phyloP scores from a whole-genome alignment of 2,329 filamentous ascomycete genomes.

The Trichoderma koningii region DNA sequence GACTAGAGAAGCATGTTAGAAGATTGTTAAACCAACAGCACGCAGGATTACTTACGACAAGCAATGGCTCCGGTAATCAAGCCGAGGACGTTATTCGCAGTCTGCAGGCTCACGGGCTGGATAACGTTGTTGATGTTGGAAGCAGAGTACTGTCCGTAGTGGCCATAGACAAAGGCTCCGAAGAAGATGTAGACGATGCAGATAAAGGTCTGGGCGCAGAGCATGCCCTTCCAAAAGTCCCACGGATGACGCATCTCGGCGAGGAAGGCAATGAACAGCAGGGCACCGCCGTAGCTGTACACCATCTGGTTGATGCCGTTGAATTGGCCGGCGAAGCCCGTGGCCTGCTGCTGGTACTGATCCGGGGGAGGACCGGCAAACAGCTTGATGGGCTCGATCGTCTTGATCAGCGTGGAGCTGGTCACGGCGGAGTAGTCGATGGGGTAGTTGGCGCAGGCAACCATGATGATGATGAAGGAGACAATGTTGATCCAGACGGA shows the following conservation, averaged over 20 bases:
- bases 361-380: conserved; percentile 17
- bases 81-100: conserved; percentile 16
- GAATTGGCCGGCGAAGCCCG: conserved; percentile 21
- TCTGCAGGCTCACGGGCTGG: conserved; percentile 12
- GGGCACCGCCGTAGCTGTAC: conserved; percentile 21
- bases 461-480: conserved; percentile 24
- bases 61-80: conserved; percentile 20
- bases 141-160: conserved; percentile 24
- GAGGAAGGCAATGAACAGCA: conserved; percentile 21
- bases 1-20: neutral
- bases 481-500: conserved; percentile 20
- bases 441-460: conserved; percentile 22
- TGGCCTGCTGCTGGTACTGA: conserved; percentile 22
- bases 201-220: conserved; percentile 23
- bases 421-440: conserved; percentile 20
- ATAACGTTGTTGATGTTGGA: conserved; percentile 22
- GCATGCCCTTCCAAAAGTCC: conserved; percentile 25
- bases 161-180: conserved; percentile 23
- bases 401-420: conserved; percentile 9
- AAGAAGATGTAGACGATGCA: conserved; percentile 25
- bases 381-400: conserved; percentile 4
- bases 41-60: conserved; percentile 17
- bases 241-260: conserved; percentile 22
- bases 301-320: conserved; percentile 25
- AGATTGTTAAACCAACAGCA: neutral